A percentile compares a stretch with the other conserved stretches of the same genome.
Evolutionary conservation across 2,329 filamentous ascomycete species (phyloP).

Genomic region (Pseudogymnoascus sp.): DNA sequence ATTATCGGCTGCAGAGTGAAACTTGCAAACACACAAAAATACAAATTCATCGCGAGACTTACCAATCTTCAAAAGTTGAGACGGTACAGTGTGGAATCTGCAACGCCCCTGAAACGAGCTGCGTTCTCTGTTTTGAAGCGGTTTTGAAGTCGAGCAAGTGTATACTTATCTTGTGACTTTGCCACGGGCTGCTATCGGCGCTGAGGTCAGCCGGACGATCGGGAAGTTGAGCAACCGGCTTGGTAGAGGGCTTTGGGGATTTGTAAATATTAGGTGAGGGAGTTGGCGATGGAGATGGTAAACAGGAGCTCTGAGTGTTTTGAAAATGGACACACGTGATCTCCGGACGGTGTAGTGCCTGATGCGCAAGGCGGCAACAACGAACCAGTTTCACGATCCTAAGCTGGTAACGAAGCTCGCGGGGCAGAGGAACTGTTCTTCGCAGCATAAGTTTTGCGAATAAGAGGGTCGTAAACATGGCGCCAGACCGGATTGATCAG

Average conservation of each 20-base stretch:
- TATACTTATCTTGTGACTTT: background rate
- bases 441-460: background rate
- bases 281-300: background rate
- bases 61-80: background rate
- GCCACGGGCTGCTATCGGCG: background rate
- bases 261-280: background rate
- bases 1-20: background rate
- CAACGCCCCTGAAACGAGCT: background rate
- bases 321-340: background rate
- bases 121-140: background rate
- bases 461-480: background rate
- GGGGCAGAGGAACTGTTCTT: background rate
- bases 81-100: background rate
- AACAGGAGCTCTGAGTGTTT: background rate
- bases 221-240: background rate
- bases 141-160: background rate
- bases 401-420: background rate
- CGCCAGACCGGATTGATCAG: conserved; percentile 5
- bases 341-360: background rate
- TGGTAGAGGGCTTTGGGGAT: background rate
- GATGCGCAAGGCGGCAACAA: conserved; percentile 3
- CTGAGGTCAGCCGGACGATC: background rate
- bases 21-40: background rate
- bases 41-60: background rate
- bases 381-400: background rate